Percentiles rank a stretch among this genome's conserved stretches.
Evolutionary conservation across 495 filamentous ascomycete species (phyloP).

Genomic region (Penicillium antarcticum): DNA sequence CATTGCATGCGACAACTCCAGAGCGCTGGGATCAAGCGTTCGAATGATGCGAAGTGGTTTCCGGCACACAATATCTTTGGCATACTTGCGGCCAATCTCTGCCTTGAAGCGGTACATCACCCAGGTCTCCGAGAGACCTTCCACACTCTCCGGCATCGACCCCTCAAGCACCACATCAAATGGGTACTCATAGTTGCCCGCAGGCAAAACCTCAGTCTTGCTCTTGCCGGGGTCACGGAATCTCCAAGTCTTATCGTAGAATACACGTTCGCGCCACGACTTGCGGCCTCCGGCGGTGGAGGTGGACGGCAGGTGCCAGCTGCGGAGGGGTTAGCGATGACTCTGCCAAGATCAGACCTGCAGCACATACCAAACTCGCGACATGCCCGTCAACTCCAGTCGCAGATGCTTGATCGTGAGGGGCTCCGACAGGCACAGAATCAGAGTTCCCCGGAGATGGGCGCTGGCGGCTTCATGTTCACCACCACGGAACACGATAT

Average conservation of each 20-base stretch:
- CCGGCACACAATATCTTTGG: constrained; percentile 72
- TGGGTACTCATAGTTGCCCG: constrained; percentile 87
- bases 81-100: constrained; percentile 75
- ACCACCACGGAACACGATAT: constrained; percentile 73
- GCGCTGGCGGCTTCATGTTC: constrained; percentile 75
- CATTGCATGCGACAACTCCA: constrained; percentile 85
- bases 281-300: constrained; percentile 42
- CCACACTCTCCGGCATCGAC: constrained; percentile 78
- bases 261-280: constrained; percentile 51
- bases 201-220: constrained; percentile 58
- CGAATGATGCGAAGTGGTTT: constrained; percentile 84
- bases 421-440: constrained; percentile 68
- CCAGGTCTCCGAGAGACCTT: constrained; percentile 75
- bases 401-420: constrained; percentile 70
- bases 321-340: constrained; percentile 15
- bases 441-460: constrained; percentile 67
- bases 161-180: constrained; percentile 79
- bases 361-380: constrained; percentile 60
- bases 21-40: constrained; percentile 73
- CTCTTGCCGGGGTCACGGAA: constrained; percentile 49
- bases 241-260: constrained; percentile 54
- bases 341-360: background rate
- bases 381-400: constrained; percentile 67
- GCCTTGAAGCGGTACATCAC: constrained; percentile 88
- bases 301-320: constrained; percentile 48